Percentiles rank a stretch among this genome's conserved stretches.
phyloP scores from a whole-genome alignment of 331 rosid species.

The Quercus tomentella region DNA sequence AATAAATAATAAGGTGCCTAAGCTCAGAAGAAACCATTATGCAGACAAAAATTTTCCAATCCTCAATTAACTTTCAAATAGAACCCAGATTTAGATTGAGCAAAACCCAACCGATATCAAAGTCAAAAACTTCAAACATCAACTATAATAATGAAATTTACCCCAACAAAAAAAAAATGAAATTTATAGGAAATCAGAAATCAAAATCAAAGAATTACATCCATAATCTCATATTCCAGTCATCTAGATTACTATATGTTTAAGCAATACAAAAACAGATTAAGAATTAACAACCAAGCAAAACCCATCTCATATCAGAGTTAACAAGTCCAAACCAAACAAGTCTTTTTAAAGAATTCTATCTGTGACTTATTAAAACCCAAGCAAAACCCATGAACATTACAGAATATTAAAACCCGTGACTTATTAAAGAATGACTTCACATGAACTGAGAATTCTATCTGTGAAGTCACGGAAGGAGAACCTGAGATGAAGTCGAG shows the following conservation, averaged over 20 bases:
- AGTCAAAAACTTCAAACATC: not conserved
- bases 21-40: not conserved
- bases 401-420: too few relatives aligned
- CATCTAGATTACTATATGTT: not conserved
- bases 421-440: too few relatives aligned
- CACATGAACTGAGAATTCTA: too few relatives aligned
- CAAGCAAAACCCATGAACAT: too few relatives aligned
- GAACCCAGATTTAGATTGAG: not conserved
- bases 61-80: not conserved
- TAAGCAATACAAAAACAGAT: not conserved
- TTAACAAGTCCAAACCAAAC: not conserved
- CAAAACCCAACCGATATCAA: not conserved
- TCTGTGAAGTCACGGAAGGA: too few relatives aligned
- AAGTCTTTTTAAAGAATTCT: not conserved
- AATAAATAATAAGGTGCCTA: too few relatives aligned
- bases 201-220: not conserved
- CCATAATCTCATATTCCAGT: not conserved
- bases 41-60: slow-evolving; percentile 1
- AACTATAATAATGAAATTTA: not conserved
- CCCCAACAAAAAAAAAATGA: not conserved
- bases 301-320: not conserved
- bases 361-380: too few relatives aligned
- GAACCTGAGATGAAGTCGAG: too few relatives aligned
- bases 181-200: not conserved
- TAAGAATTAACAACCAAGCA: not conserved